Evolutionary conservation across 148 eudicot species (phyloP), one percentile per base, ranked within the genome.

Genomic region (Nepenthes mirabilis): DNA sequence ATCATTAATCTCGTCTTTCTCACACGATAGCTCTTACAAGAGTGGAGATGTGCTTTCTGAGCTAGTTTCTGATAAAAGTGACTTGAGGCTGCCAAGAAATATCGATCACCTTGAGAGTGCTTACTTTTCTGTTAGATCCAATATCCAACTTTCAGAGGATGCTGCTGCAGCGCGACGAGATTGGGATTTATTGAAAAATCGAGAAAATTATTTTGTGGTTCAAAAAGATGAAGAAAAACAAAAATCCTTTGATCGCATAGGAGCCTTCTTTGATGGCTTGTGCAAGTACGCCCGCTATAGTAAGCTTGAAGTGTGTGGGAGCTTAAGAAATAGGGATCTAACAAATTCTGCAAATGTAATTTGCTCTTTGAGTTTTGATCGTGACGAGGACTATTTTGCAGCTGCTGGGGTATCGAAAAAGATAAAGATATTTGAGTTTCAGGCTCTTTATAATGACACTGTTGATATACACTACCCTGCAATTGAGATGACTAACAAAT

Each of bases 341-440:
- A 66, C 68, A 43, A 84, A 69, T 55, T 80, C 89, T 55, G 64
- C 80, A 54, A 89, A 86, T 78, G 87, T 94, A 9, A 81, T 94
- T 13, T 82, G 94, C 72, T 93, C 98, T 61, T 71, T 94, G 79
- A 75, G 97, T 78, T 94, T 94, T 75, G 97, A 93, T 67, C 80
- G 87, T 2, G 91, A 93, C 64, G 96, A 84, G 77, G 91, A 84
- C 51, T 86, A 78, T 73, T 73, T 93, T 69, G 99, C 99, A 65
- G 77, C 95, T 63, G 99, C 87, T 71, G 99, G 95, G 9, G 87
- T 88, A 36, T 86, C 95, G 34, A 93, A 86, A 75, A 93, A 76
- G 68, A 82, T 93, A 36, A 88, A 86, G 70, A 79, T 93, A 36
- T 88, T 70, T 63, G 91, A 93, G 14, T 82, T 77, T 68, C 70